Evolutionary conservation across 73 alveolate genomes (phyloP).

Genomic region (Paramecium sexaurelia): DNA sequence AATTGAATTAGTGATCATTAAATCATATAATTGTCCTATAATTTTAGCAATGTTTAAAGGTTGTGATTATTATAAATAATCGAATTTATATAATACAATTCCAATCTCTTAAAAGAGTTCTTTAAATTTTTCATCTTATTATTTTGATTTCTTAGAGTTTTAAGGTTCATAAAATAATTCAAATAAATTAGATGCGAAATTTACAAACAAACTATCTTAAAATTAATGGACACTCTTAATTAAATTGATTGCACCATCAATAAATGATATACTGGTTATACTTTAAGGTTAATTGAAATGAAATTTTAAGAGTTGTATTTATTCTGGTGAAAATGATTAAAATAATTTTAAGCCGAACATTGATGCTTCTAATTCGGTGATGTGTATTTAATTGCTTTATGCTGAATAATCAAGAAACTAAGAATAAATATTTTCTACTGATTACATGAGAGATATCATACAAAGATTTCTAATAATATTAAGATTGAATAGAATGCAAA

Average conservation of each 20-base stretch:
- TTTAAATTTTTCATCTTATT: not conserved
- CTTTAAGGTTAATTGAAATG: not conserved
- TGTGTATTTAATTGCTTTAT: not conserved
- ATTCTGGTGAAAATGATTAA: not conserved
- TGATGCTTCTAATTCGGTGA: not conserved
- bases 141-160: not conserved
- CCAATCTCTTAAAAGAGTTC: not conserved
- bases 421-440: too few relatives aligned
- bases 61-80: not conserved
- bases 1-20: not conserved
- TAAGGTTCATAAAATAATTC: not conserved
- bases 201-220: not conserved
- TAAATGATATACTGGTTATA: not conserved
- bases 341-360: not conserved
- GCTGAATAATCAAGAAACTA: not conserved
- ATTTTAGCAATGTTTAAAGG: not conserved
- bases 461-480: not conserved
- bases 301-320: not conserved
- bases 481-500: not conserved
- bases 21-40: slow-evolving; percentile 3
- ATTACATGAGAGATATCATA: slow-evolving; percentile 10
- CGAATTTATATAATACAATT: not conserved
- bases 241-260: not conserved
- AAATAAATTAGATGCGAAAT: not conserved
- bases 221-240: not conserved